Conservation (phyloP, 768 basidiomycete genomes). For the Tricholoma hemisulphureum region DNA sequence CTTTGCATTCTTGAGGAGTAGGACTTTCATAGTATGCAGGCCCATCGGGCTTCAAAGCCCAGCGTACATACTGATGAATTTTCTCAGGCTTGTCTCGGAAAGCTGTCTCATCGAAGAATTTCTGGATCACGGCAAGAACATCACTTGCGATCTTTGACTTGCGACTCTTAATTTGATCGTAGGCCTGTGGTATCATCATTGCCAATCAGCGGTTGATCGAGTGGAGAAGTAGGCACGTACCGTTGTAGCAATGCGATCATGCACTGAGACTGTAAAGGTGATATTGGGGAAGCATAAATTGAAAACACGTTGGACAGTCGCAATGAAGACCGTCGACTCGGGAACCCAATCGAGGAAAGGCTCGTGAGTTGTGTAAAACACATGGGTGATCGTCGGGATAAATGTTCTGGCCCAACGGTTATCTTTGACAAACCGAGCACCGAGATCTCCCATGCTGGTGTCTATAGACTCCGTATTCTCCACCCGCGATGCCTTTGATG, state of each 20-base stretch:
- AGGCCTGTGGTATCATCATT: slow-evolving; percentile 3
- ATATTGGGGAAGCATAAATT: slow-evolving; percentile 11
- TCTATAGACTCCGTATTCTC: too few species aligned
- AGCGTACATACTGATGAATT: not conserved
- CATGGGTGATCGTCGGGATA: too few species aligned
- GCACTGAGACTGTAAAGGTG: not conserved
- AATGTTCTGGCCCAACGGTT: too few species aligned
- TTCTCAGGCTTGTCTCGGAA: not conserved
- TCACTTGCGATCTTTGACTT: slow-evolving; percentile 9
- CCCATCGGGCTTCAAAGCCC: too few species aligned
- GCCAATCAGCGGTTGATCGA: not conserved
- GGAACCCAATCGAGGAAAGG: slow-evolving; percentile 14
- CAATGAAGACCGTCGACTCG: slow-evolving; percentile 7
- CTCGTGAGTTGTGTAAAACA: too few species aligned
- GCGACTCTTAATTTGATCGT: slow-evolving; percentile 4
- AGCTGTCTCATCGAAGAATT: not conserved
- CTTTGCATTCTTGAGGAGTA: too few species aligned
- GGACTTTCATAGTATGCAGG: too few species aligned
- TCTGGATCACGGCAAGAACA: not conserved
- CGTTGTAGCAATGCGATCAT: not conserved
- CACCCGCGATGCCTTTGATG: too few species aligned
- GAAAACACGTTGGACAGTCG: slow-evolving; percentile 9
- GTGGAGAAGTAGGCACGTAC: not conserved
- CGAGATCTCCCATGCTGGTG: not conserved
- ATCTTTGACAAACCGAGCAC: too few species aligned